Base-by-base conservation (phyloP, 2,329 filamentous ascomycete species). In the Beauveria medogensis region DNA sequence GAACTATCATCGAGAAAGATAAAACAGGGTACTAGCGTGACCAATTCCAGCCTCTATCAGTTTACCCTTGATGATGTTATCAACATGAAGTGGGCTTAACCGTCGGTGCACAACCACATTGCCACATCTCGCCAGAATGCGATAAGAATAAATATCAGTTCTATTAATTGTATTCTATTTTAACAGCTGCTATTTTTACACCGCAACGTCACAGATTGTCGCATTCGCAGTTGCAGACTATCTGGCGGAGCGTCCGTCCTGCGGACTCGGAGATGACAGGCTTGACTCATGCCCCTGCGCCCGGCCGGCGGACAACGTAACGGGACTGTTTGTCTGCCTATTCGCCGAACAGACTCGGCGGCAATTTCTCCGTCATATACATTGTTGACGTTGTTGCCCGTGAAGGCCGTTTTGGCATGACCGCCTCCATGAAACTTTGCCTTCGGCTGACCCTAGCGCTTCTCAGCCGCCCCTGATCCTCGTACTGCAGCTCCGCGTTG, bases 361-460 rank as follows among this genome's bases (percentile, higher is more conserved):
- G 30, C 20, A 18, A n/a, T 30, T 53, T 53, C 34, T 53, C 51
- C 3, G 51, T 53, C 20, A 53, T 53, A 9, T 41, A 53, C n/a
- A 53, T n/a, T 40, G 51, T 41, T 40, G 51, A 53, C 34, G 8
- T 40, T 5, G n/a, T 41, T 41, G 51, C 51, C 51, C 51, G n/a
- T n/a, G 34, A 14, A 12, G 51, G 51, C 2, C 34, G 30, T n/a
- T 14, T 14, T 53, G 51, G 51, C 20, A n/a, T 16, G 51, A 53
- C n/a, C 12, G 51, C 51, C 34, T 53, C 51, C 51, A 53, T 53
- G 51, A 53, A 41, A 53, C 51, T 53, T n/a, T 53, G 51, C 34
- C 51, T 53, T 53, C 51, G 51, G 51, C 51, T 53, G 10, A 53
- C 51, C 34, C 51, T 53, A n/a, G n/a, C 7, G 12, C 34, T 41